phyloP scores from a whole-genome alignment of 192 early-diverging fungal genomes.

The Coemansia sp. region DNA sequence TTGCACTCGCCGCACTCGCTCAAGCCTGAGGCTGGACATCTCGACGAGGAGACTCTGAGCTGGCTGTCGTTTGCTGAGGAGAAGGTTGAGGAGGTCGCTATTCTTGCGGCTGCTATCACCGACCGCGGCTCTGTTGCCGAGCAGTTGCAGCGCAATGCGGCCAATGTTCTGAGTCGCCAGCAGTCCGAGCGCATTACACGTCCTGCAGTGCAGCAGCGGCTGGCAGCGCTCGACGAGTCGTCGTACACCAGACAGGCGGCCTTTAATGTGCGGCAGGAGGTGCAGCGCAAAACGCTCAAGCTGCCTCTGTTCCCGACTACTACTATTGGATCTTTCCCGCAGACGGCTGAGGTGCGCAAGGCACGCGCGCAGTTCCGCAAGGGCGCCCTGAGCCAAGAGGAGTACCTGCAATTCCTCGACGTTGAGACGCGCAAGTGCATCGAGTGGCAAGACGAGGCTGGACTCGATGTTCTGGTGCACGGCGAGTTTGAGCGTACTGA shows the following conservation, averaged over 20 bases:
- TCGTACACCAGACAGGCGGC: conserved; percentile 73
- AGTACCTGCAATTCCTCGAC: conserved; percentile 84
- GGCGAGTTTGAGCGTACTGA: conserved; percentile 97
- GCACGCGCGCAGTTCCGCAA: conserved; percentile 88
- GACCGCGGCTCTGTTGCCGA: conserved; percentile 61
- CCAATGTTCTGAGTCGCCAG: conserved; percentile 65
- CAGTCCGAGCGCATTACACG: conserved; percentile 81
- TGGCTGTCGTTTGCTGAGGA: conserved; percentile 95
- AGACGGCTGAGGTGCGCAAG: conserved; percentile 94
- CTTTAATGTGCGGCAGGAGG: conserved; percentile 68
- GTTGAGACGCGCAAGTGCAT: conserved; percentile 82
- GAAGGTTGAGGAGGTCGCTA: conserved; percentile 82
- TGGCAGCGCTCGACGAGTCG: conserved; percentile 62
- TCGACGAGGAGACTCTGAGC: conserved; percentile 77
- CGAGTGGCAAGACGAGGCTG: conserved; percentile 83
- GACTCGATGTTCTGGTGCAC: conserved; percentile 94
- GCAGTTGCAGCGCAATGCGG: conserved; percentile 69
- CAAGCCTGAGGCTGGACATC: conserved; percentile 65
- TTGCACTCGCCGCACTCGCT: conserved; percentile 91
- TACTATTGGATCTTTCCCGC: conserved; percentile 98
- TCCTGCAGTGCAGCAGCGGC: conserved; percentile 73
- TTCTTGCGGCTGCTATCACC: conserved; percentile 59
- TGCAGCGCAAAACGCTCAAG: conserved; percentile 74
- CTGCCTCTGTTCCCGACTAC: conserved; percentile 94
- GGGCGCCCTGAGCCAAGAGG: conserved; percentile 63